Base-by-base conservation (phyloP, 805 yeast species). In the Metschnikowia cerradonensis region DNA sequence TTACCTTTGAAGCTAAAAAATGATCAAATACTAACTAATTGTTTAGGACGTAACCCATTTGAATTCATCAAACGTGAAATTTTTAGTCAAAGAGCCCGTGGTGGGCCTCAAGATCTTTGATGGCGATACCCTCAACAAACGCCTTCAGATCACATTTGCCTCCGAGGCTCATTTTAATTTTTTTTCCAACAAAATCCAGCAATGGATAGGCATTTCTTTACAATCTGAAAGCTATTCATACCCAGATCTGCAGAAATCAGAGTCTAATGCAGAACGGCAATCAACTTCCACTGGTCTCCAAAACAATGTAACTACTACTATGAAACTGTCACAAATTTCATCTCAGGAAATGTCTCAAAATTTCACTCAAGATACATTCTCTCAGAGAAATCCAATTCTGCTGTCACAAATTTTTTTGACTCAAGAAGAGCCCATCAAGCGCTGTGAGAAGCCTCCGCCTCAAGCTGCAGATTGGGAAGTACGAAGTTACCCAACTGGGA, bases 71-170 rank as follows among this genome's bases (percentile, higher is more conserved):
- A 58, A 53, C 33, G 61, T 57, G 23, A 47, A 53, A 33, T 58
- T 58, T 36, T 47, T 58, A 26, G 42, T 51, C 19, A 57, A 57
- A 30, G 55, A 52, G 36, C 59, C 60, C 11, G 58, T 53, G 6
- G 53, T 58, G 30, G 61, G 61, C 1, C 47, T 58, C 26, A 58
- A 58, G 42, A 38, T 57, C 5, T 58, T 57, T 40, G 57, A 58
- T 17, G 60, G 58, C 0, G 60, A 58, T 7, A 47, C 33, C n/a
- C 54, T 58, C 19, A 42, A 51, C 26, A 58, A 58, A 26, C 46
- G 61, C 23, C 41, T 58, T 8, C 61, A 58, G 40, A 42, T 58
- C 19, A 57, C 60, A 1, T 58, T 58, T 39, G 39, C 52, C n/a
- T 47, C 57, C 2, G 59, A 55, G 40, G 60, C 58, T 2, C 50